Percentiles rank a stretch among this genome's conserved stretches.
Evolutionary conservation across 2,329 filamentous ascomycete species (phyloP).

Genomic region (Colletotrichum limetticola): DNA sequence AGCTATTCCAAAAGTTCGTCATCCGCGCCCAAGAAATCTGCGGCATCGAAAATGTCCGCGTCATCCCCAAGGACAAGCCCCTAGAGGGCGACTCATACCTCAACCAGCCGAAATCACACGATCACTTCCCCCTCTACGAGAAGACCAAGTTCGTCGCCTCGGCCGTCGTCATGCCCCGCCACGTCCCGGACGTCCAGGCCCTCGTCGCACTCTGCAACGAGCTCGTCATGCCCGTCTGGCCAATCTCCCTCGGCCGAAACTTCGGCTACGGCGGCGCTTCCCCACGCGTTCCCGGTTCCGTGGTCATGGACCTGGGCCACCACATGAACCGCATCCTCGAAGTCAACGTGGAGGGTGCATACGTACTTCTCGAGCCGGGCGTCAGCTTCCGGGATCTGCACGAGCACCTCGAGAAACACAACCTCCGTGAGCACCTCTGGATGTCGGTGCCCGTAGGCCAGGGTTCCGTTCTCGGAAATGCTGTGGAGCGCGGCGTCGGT

Average conservation of each 20-base stretch:
- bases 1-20: constrained; percentile 39
- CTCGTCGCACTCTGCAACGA: constrained; percentile 49
- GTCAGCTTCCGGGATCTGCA: constrained; percentile 51
- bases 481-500: constrained; percentile 56
- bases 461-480: constrained; percentile 58
- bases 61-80: constrained; percentile 25
- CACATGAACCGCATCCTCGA: constrained; percentile 53
- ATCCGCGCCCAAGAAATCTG: constrained; percentile 35
- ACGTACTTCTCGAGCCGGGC: constrained; percentile 55
- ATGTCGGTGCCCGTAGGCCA: constrained; percentile 55
- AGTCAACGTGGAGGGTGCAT: constrained; percentile 49
- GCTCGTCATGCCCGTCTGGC: constrained; percentile 47
- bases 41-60: constrained; percentile 39
- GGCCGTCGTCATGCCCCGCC: constrained; percentile 46
- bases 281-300: constrained; percentile 53
- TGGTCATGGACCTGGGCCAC: constrained; percentile 53
- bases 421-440: constrained; percentile 52
- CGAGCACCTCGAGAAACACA: constrained; percentile 47
- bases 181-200: constrained; percentile 56
- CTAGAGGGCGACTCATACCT: constrained; percentile 36
- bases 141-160: constrained; percentile 55
- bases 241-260: constrained; percentile 51
- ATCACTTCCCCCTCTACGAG: constrained; percentile 51
- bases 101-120: constrained; percentile 44
- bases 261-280: constrained; percentile 56